Percentiles rank a stretch among this genome's conserved stretches.
Conservation (phyloP, 345 rosid genomes). For the Populus deltoides region DNA sequence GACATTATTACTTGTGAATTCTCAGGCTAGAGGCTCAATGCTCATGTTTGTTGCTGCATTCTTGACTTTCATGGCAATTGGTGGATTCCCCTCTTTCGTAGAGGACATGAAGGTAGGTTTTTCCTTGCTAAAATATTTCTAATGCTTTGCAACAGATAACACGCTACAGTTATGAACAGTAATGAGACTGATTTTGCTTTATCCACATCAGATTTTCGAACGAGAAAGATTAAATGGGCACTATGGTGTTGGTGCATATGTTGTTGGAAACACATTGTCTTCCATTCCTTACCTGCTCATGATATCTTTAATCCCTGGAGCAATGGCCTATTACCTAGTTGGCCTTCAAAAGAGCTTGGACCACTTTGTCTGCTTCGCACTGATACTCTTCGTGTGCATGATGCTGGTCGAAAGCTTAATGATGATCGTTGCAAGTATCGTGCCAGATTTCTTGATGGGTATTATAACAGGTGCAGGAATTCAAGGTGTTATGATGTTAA, state of each 20-base stretch:
- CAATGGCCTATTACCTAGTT: conserved; percentile 33
- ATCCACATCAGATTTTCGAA: conserved; percentile 30
- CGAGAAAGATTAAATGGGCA: conserved; percentile 61
- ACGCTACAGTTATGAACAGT: not conserved
- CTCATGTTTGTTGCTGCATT: conserved; percentile 44
- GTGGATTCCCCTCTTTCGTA: conserved; percentile 55
- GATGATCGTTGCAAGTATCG: conserved; percentile 54
- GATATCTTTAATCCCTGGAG: conserved; percentile 45
- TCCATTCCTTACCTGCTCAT: conserved; percentile 41
- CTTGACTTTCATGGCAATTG: conserved; percentile 54
- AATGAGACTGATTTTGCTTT: not conserved
- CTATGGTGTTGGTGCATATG: conserved; percentile 46
- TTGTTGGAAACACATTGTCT: conserved; percentile 47
- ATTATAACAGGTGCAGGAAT: conserved; percentile 52
- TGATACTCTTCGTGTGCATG: conserved; percentile 37
- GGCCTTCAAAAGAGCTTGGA: conserved; percentile 35
- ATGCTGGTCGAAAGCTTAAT: conserved; percentile 54
- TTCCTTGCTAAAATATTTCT: not conserved
- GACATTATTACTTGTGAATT: not conserved
- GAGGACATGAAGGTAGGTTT: conserved; percentile 41
- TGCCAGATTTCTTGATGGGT: conserved; percentile 56
- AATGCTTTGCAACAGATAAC: no score
- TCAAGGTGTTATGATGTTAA: conserved; percentile 49
- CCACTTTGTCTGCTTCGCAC: conserved; percentile 36
- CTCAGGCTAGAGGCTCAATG: conserved; percentile 48